These are phyloP conservation scores for Neoboletus brunneissimus DNA, from an alignment of 768 basidiomycete genomes.

Conservation along the genomic window DNA sequence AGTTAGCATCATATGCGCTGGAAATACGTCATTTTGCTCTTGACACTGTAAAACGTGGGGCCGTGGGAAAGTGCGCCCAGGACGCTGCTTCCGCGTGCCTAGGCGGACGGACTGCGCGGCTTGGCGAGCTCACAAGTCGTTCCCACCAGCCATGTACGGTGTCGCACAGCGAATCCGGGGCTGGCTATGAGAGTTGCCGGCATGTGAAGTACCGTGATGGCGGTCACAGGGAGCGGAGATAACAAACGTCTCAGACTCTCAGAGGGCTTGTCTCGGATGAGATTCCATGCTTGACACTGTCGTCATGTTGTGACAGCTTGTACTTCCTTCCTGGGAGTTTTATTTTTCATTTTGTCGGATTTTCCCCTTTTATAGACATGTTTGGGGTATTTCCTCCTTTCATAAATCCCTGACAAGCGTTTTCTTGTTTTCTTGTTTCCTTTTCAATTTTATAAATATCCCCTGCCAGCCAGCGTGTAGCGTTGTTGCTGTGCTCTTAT, in stretches of 20 bases:
- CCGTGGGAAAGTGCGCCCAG: constrained; percentile 33
- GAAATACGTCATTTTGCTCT: constrained; percentile 30
- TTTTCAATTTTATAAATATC: constrained; percentile 11
- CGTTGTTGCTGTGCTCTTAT: constrained; percentile 33
- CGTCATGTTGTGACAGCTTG: constrained; percentile 19
- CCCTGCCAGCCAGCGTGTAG: constrained; percentile 13
- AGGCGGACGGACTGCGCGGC: constrained; percentile 1
- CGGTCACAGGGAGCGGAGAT: constrained; percentile 19
- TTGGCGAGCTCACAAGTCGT: neutral
- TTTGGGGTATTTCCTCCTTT: neutral
- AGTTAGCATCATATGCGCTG: constrained; percentile 15
- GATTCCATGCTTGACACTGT: constrained; percentile 12
- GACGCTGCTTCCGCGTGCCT: constrained; percentile 20
- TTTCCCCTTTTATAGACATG: constrained; percentile 20
- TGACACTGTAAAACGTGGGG: constrained; percentile 41
- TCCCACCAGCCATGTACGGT: constrained; percentile 4
- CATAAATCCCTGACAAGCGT: neutral
- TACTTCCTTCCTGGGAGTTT: constrained; percentile 5
- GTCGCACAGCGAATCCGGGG: neutral
- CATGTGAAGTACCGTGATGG: constrained; percentile 13
- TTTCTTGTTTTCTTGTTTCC: constrained; percentile 1
- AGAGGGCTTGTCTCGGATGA: constrained; percentile 28
- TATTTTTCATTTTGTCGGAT: constrained; percentile 5
- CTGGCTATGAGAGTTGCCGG: constrained; percentile 19
- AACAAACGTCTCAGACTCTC: constrained; percentile 18